phyloP scores from a whole-genome alignment of 1,139 yeast genomes.

The Torulaspora pretoriensis region DNA sequence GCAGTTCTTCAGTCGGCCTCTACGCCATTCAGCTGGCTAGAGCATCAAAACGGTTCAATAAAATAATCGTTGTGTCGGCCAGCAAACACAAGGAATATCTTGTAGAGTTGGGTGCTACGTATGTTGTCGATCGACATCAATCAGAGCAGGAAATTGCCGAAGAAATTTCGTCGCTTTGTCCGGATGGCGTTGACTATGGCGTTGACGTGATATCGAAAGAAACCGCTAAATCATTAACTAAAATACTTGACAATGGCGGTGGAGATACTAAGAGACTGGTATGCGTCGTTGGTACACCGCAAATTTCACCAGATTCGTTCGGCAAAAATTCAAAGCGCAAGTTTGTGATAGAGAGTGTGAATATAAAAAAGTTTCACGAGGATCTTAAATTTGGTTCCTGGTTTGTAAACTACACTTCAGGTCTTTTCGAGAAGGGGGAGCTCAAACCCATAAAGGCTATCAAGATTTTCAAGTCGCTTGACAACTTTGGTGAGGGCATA shows the following conservation, averaged over 20 bases:
- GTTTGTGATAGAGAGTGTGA: slow-evolving; percentile 33
- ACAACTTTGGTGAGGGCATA: slow-evolving; percentile 35
- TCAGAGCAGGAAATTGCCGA: slow-evolving; percentile 29
- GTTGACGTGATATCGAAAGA: slow-evolving; percentile 46
- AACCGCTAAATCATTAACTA: slow-evolving; percentile 38
- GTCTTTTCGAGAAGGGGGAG: slow-evolving; percentile 31
- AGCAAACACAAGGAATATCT: slow-evolving; percentile 37
- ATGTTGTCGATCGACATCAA: slow-evolving; percentile 40
- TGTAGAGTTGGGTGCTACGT: slow-evolving; percentile 41
- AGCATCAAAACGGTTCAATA: slow-evolving; percentile 37
- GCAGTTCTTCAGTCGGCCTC: slow-evolving; percentile 46
- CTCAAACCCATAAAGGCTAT: slow-evolving; percentile 39
- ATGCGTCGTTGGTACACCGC: slow-evolving; percentile 43
- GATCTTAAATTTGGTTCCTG: slow-evolving; percentile 39
- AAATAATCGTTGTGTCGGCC: slow-evolving; percentile 43
- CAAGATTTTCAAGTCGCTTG: slow-evolving; percentile 38
- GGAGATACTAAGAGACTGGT: slow-evolving; percentile 33
- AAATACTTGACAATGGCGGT: slow-evolving; percentile 27
- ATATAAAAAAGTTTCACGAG: slow-evolving; percentile 45
- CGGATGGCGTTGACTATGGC: slow-evolving; percentile 37
- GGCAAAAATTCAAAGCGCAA: slow-evolving; percentile 29
- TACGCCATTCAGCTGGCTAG: slow-evolving; percentile 44
- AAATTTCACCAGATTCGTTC: slow-evolving; percentile 13
- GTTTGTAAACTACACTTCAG: slow-evolving; percentile 39
- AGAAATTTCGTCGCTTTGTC: slow-evolving; percentile 22